Evolutionary conservation across 2,329 filamentous ascomycete genomes (phyloP), one percentile per base, ranked within the genome.

Genomic region (Diplodia mutila): DNA sequence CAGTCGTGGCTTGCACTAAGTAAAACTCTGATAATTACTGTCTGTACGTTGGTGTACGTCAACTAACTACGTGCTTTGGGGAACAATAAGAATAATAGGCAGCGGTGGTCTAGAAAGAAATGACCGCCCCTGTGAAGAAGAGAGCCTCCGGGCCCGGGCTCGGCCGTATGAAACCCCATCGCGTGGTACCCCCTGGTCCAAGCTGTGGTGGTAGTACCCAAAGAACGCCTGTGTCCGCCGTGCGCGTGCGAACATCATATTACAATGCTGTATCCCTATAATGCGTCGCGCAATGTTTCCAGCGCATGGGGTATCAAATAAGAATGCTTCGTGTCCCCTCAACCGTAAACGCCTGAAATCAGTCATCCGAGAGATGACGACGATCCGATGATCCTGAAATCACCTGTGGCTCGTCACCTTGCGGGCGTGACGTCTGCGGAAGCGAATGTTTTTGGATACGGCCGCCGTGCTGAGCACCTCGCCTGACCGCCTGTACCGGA

Each of bases 381-480:
- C 42, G 49, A 51, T 34, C 59, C 59, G 59, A 37, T 48, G 59
- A 63, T 63, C 59, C 59, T 63, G 27, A 49, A 55, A 65, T 65
- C 51, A 65, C 51, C 51, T 18, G 23, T 65, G 61, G 42, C 61
- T 65, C 48, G 32, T n/a, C n/a, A 51, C 34, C 61, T 65, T 65
- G 34, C 61, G 61, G 21, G 72, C 70, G 27, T 63, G 46, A 61
- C 73, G 72, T 70, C 73, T 77, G 14, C 77, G 76, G 72, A 78
- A 76, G 39, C 76, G 73, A 55, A 76, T 72, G 18, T 57, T 70
- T 70, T 75, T 77, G 32, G 72, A 71, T 21, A 79, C 75, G 11
- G 72, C 69, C 27, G 73, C 70, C 64, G 71, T 70, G 64, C 72
- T 72, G 54, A 72, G 69, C 61, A 73, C 66, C 34, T 79, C 76